Evolutionary conservation across 2,329 filamentous ascomycete species (phyloP).

Genomic region (Pseudohalonectria lignicola): DNA sequence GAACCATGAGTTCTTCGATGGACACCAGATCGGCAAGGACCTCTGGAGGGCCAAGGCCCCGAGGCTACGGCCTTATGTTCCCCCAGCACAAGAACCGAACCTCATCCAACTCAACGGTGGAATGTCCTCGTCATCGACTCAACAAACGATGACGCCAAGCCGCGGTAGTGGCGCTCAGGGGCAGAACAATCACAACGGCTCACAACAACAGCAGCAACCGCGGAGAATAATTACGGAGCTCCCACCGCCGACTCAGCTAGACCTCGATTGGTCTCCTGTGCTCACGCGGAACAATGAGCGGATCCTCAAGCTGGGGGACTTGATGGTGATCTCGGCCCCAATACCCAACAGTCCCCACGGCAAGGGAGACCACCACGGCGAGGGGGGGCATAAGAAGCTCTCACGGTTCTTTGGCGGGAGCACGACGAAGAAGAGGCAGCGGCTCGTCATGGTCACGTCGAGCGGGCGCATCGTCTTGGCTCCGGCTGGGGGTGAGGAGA

Average conservation of each 20-base stretch:
- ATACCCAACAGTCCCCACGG: conserved; percentile 63
- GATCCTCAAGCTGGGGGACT: conserved; percentile 86
- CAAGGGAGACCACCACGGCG: conserved; percentile 50
- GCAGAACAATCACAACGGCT: conserved; percentile 8
- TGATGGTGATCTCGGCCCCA: conserved; percentile 72
- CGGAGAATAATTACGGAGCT: conserved; percentile 84
- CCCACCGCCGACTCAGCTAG: conserved; percentile 89
- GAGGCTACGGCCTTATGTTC: conserved; percentile 71
- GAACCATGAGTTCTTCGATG: conserved; percentile 90
- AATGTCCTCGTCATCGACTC: conserved; percentile 15
- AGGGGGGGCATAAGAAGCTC: conserved; percentile 73
- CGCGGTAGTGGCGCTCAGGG: conserved; percentile 16
- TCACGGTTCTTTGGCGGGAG: conserved; percentile 88
- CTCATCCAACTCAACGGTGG: conserved; percentile 62
- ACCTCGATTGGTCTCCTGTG: conserved; percentile 98
- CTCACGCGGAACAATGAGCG: conserved; percentile 84
- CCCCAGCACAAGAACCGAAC: conserved; percentile 62
- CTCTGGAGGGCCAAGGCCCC: conserved; percentile 89
- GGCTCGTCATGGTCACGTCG: conserved; percentile 90
- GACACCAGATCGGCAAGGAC: conserved; percentile 69
- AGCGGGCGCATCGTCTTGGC: conserved; percentile 83
- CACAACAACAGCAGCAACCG: neutral
- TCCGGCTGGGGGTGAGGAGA: conserved; percentile 86
- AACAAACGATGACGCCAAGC: conserved; percentile 12
- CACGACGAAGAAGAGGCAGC: conserved; percentile 83